Evolutionary conservation across 345 rosid species (phyloP), one percentile per base, ranked within the genome.

Genomic region (Syzygium aqueum): DNA sequence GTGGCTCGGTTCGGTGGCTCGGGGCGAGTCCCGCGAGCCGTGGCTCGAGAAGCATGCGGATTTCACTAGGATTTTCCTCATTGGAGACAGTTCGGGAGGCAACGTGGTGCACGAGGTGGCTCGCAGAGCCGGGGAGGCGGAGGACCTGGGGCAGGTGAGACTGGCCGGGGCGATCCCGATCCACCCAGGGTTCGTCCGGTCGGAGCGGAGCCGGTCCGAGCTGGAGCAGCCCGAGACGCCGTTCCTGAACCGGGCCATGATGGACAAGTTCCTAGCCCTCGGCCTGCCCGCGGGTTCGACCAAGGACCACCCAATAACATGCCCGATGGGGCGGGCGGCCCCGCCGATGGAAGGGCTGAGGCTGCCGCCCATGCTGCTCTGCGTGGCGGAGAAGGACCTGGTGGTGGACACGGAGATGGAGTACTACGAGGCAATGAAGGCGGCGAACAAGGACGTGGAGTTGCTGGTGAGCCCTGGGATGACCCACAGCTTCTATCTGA

Each of bases 401-500:
- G 84, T 95, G 0, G 51, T 49, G 85, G 95, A 95, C 54, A 94
- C 95, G 0, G 90, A 93, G 80, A 94, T 93, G 92, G 95, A 95
- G 86, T 95, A 88, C 77, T 93, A 92, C 54, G 94, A 94, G 73
- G 93, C 91, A 7, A 86, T 92, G 97, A 93, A 89, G 80, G 89
- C 90, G 33, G 94, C 90, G 0, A 49, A 85, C 1, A 93, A 94
- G 88, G 92, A 92, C 2, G 94, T 94, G 89, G 93, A 91, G 84
- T 25, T 95, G 88, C 54, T 91, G 17, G 86, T 90, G n/a, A 94
- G 85, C 59, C 87, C 49, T 8, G 95, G 93, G 52, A 88, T 94
- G 94, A 93, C 93, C n/a, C 96, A 93, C 33, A 89, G 94, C 51
- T 95, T 95, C 80, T 95, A 93, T 53, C 92, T 94, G 2, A 91